A percentile compares a stretch with the other conserved stretches of the same genome.
Evolutionary conservation across 306 rosid genomes (phyloP).

Genomic region (Lathyrus sativus): DNA sequence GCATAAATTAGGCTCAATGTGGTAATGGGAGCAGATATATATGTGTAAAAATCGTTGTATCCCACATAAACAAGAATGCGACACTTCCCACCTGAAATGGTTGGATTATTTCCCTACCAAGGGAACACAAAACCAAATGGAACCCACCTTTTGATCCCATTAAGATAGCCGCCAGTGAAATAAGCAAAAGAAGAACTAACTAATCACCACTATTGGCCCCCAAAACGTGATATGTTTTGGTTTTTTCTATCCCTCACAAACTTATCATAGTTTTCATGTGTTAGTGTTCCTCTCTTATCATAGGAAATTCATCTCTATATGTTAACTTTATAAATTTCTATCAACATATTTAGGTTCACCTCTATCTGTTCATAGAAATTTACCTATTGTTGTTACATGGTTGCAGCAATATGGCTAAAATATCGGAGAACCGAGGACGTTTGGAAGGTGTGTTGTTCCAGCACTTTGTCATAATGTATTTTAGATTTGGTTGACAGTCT

Average conservation of each 20-base stretch:
- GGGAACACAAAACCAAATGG: slow-evolving; percentile 42
- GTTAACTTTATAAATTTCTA: slow-evolving; percentile 36
- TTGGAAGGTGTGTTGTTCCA: slow-evolving; percentile 92
- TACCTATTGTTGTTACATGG: slow-evolving; percentile 61
- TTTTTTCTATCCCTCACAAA: slow-evolving; percentile 17
- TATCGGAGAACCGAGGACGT: slow-evolving; percentile 88
- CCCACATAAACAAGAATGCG: slow-evolving; percentile 1
- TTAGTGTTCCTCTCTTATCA: slow-evolving; percentile 33
- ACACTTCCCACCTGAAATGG: slow-evolving; percentile 32
- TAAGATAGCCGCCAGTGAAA: slow-evolving; percentile 36
- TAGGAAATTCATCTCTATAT: slow-evolving; percentile 35
- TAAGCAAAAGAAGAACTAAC: slow-evolving; percentile 33
- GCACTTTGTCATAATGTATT: slow-evolving; percentile 78
- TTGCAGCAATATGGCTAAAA: slow-evolving; percentile 59
- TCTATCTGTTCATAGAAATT: slow-evolving; percentile 24
- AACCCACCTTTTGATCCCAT: slow-evolving; percentile 39
- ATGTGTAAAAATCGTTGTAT: slow-evolving; percentile 2
- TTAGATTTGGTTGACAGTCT: slow-evolving; percentile 82
- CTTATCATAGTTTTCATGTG: slow-evolving; percentile 34
- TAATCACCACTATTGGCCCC: slow-evolving; percentile 31
- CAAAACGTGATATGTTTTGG: background rate
- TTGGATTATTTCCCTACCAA: slow-evolving; percentile 33
- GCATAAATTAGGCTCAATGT: background rate
- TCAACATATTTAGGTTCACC: slow-evolving; percentile 32
- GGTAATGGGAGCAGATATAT: slow-evolving; percentile 20